These are phyloP conservation scores for Zoysia matrella DNA, from an alignment of 202 grass and related monocot species.

Conservation along the genomic window DNA sequence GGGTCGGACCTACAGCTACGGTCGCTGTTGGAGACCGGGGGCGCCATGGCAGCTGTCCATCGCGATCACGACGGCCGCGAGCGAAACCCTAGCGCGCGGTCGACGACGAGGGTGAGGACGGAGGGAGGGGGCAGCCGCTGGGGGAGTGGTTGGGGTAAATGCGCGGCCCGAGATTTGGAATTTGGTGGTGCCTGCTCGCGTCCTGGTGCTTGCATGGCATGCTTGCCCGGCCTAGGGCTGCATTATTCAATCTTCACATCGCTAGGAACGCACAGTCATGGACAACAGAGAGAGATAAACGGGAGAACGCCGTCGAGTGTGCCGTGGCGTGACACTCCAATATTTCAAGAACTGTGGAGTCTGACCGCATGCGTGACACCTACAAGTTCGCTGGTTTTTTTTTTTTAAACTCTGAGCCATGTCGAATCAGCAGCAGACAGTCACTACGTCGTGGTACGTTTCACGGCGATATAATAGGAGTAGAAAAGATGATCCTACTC, in stretches of 20 bases:
- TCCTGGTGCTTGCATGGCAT: neutral
- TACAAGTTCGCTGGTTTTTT: no score
- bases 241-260: constrained; percentile 42
- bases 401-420: no score
- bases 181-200: constrained; percentile 40
- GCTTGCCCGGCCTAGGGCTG: constrained; percentile 16
- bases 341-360: no score
- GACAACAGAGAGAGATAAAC: no score
- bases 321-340: no score
- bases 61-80: constrained; percentile 29
- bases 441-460: no score
- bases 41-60: constrained; percentile 44
- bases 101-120: neutral
- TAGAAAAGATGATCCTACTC: constrained; percentile 36
- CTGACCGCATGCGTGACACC: no score
- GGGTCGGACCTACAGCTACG: constrained; percentile 66
- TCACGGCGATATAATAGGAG: neutral
- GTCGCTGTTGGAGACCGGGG: constrained; percentile 35
- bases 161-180: constrained; percentile 65
- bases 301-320: no score
- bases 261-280: no score
- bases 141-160: constrained; percentile 77
- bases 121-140: constrained; percentile 19
- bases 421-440: no score
- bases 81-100: constrained; percentile 62